Evolutionary conservation across 495 filamentous ascomycete genomes (phyloP), one percentile per base, ranked within the genome.

Genomic region (Melanomma pulvis-pyrius): DNA sequence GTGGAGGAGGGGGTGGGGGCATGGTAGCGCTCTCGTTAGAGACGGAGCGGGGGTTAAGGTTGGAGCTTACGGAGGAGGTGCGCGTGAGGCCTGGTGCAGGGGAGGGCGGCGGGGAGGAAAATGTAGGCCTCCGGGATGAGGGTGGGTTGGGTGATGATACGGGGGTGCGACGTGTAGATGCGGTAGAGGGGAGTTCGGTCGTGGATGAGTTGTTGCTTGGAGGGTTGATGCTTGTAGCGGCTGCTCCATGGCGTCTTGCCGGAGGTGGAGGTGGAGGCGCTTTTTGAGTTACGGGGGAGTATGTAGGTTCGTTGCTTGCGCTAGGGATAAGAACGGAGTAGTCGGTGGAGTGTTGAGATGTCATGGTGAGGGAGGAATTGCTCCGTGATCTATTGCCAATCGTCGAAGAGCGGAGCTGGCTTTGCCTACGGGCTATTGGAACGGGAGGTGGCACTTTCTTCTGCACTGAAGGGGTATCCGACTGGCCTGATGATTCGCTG

Each of bases 401-500:
- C 12, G 29, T 66, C 21, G 48, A 64, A 19, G 59, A 55, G 1
- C 66, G 65, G n/a, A 72, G 65, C 17, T 71, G 69, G 39, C 71
- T 73, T 9, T 71, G 73, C 13, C 75, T 72, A 15, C 75, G 66
- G 21, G 73, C 63, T 1, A 72, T 26, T 12, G 75, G 75, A 7
- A 72, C 73, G 2, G 74, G 72, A 21, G 75, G 75, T 21, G 74
- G 69, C n/a, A 56, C 46, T 47, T 71, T 71, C 67, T 75, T 75
- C 41, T 66, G 65, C 26, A 56, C 26, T 1, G 46, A 7, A 24
- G 58, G 36, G 39, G 28, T 34, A 52, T 60, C 59, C 4, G 54
- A 48, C 48, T 28, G 39, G 34, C 41, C 21, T 19, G 59, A 46
- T 0, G 50, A 47, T 22, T 56, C 44, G 21, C 44, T 49, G 12